A percentile compares a stretch with the other conserved stretches of the same genome.
Conservation (phyloP, 83 land plant genomes). For the Diphasiastrum complanatum region DNA sequence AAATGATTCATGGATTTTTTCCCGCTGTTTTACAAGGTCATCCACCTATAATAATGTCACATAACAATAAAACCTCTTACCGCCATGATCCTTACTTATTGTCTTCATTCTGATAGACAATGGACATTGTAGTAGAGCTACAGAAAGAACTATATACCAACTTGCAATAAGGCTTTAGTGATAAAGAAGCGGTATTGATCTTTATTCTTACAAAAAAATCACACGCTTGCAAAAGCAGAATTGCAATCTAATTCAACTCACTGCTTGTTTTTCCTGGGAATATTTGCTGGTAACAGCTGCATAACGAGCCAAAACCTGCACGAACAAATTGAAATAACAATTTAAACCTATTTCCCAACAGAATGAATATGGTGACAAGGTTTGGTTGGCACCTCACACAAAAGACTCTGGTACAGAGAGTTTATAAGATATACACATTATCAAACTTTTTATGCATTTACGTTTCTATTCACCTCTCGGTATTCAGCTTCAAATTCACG, state of each 20-base stretch:
- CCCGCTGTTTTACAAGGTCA: background rate
- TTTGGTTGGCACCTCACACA: no score
- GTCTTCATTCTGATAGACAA: background rate
- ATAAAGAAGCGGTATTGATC: no score
- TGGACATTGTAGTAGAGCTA: background rate
- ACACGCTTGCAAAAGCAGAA: no score
- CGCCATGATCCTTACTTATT: background rate
- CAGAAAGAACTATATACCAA: no score
- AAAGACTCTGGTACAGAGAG: no score
- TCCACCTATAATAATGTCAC: background rate
- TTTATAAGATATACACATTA: no score
- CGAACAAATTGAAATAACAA: background rate
- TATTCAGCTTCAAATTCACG: conserved; percentile 14
- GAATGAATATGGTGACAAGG: no score
- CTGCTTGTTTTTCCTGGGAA: conserved; percentile 1
- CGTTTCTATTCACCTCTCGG: background rate
- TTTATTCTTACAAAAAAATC: no score
- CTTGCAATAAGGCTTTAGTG: no score
- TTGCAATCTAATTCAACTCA: no score
- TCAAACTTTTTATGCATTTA: background rate
- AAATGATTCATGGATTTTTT: conserved; percentile 7
- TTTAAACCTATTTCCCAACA: background rate
- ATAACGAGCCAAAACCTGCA: conserved; percentile 5
- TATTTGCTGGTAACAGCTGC: conserved; percentile 5
- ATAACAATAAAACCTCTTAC: background rate